Evolutionary conservation across 441 rosid genomes (phyloP), one percentile per base, ranked within the genome.

Genomic region (Gossypium davidsonii): DNA sequence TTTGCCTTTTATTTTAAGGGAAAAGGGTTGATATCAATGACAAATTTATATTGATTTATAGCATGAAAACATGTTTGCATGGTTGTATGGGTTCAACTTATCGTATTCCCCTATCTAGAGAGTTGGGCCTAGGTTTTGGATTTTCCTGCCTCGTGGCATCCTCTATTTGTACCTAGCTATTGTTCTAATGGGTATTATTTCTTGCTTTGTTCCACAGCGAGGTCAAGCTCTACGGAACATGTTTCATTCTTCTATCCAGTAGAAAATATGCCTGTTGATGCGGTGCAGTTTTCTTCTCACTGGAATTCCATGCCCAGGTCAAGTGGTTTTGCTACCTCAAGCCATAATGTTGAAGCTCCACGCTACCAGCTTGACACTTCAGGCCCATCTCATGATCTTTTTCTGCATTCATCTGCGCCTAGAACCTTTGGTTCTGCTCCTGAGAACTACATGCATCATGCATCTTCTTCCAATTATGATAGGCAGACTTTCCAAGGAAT

Each of bases 261-360:
- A 53, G 97, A 91, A 77, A 88, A 81, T 76, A 78, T 80, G 79
- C 52, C 84, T 26, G 74, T 65, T 49, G 91, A 85, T 51, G 92
- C 87, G 58, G 74, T 81, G 75, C 93, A 85, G 66, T 84, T 81
- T 76, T 67, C 88, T 78, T 79, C 93, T 39, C 89, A 79, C 26
- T 90, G 95, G 98, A 86, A 84, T 70, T 82, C 89, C 73, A 76
- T 82, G 68, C 82, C 91, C 63, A 78, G 82, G 77, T 78, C 93
- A 77, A 89, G 77, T 87, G 83, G 85, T 26, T 86, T 73, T 74
- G 65, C 80, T 55, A 71, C 88, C 34, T 60, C 89, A 55, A 78
- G 74, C 79, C 89, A 84, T 28, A 78, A 66, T 77, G 78, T 81
- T 73, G 93, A 87, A 79, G 79, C 79, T 64, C 85, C 80, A 66